These are phyloP conservation scores for Sarcodon aspratus DNA, from an alignment of 768 basidiomycete species.

Conservation along the genomic window DNA sequence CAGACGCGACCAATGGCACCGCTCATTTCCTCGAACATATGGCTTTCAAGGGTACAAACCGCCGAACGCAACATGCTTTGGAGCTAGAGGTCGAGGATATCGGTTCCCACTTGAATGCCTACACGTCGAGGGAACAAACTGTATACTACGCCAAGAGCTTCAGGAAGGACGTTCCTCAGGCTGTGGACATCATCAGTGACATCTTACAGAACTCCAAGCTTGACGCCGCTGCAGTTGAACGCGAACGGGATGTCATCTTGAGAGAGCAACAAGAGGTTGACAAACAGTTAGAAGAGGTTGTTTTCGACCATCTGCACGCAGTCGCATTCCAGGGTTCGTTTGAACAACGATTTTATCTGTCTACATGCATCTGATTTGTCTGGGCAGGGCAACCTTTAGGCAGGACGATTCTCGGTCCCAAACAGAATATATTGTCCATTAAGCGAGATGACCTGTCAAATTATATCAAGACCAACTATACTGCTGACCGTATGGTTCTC, in stretches of 20 bases:
- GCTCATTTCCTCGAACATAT: conserved; percentile 99
- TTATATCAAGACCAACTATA: conserved; percentile 98
- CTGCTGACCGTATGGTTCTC: conserved; percentile 97
- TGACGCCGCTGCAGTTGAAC: conserved; percentile 77
- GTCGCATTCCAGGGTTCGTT: conserved; percentile 89
- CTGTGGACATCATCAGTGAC: conserved; percentile 96
- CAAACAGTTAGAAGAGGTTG: conserved; percentile 96
- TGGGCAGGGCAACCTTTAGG: conserved; percentile 82
- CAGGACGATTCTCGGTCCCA: conserved; percentile 94
- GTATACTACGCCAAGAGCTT: conserved; percentile 99
- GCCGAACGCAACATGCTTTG: conserved; percentile 78
- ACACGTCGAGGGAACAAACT: conserved; percentile 97
- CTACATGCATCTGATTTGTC: conserved; percentile 4
- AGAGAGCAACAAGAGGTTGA: conserved; percentile 98
- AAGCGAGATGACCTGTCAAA: conserved; percentile 75
- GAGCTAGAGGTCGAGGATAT: conserved; percentile 98
- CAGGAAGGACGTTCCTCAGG: conserved; percentile 81
- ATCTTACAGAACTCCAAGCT: conserved; percentile 96
- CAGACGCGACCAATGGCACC: conserved; percentile 86
- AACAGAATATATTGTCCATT: conserved; percentile 92
- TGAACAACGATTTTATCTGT: not conserved
- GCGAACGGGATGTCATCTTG: conserved; percentile 93
- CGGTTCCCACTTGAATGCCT: conserved; percentile 95
- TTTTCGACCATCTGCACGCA: conserved; percentile 95
- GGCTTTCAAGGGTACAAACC: conserved; percentile 94